Conservation (phyloP, 345 rosid species). For the Mallotus nudiflorus region DNA sequence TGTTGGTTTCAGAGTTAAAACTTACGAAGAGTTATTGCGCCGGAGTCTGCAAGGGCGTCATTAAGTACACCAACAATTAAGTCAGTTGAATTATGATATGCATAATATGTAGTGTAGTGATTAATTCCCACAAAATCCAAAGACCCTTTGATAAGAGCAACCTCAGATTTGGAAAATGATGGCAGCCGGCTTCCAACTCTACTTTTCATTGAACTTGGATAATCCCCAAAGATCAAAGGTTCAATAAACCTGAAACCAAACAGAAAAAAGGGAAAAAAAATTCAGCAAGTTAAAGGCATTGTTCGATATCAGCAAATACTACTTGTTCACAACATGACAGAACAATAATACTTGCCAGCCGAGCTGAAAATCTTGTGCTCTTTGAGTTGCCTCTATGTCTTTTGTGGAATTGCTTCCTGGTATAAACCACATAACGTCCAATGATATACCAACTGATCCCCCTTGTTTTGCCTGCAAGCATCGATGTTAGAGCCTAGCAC, state of each 20-base stretch:
- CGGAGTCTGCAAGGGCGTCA: constrained; percentile 78
- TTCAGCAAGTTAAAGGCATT: not conserved
- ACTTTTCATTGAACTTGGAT: constrained; percentile 80
- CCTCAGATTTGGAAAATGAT: constrained; percentile 52
- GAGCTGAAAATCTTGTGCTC: constrained; percentile 97
- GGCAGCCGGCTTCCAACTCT: constrained; percentile 82
- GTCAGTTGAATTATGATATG: constrained; percentile 35
- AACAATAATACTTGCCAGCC: constrained; percentile 60
- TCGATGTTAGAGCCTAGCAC: not conserved
- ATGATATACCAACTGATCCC: constrained; percentile 71
- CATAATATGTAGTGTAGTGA: constrained; percentile 89
- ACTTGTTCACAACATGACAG: not conserved
- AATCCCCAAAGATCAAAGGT: constrained; percentile 82
- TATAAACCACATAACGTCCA: constrained; percentile 83
- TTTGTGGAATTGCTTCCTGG: constrained; percentile 55
- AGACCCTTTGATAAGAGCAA: constrained; percentile 71
- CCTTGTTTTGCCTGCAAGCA: constrained; percentile 57
- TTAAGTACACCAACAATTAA: constrained; percentile 45
- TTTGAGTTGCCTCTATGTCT: constrained; percentile 76
- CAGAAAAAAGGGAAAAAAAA: not conserved
- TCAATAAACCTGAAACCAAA: constrained; percentile 68
- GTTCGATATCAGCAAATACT: not conserved
- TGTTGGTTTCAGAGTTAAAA: not conserved
- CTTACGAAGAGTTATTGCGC: constrained; percentile 78
- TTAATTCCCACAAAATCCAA: constrained; percentile 91